Evolutionary conservation across 768 basidiomycete genomes (phyloP).

Genomic region (Candolleomyces aberdarensis): DNA sequence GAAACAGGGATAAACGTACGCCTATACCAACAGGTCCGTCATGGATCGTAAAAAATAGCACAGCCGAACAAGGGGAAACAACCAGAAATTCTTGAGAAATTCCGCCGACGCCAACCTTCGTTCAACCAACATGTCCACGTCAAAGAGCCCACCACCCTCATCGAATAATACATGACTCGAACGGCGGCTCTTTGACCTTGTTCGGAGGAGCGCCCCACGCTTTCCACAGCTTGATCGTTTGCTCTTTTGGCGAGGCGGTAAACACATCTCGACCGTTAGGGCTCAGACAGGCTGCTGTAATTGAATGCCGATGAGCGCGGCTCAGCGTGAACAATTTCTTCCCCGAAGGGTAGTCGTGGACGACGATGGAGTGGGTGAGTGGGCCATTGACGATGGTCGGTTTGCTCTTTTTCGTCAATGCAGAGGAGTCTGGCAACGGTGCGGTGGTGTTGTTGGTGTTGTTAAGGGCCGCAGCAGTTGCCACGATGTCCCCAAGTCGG

Average conservation of each 20-base stretch:
- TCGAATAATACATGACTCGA: constrained; percentile 45
- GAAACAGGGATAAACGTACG: too few relatives aligned
- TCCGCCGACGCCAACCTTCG: too few relatives aligned
- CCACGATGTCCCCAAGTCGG: background rate
- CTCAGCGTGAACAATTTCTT: constrained; percentile 49
- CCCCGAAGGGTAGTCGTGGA: constrained; percentile 73
- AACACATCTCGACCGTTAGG: constrained; percentile 63
- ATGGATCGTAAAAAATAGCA: too few relatives aligned
- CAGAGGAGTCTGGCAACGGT: constrained; percentile 26
- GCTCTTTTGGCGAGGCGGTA: constrained; percentile 60
- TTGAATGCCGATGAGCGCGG: constrained; percentile 49
- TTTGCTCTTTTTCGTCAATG: constrained; percentile 48
- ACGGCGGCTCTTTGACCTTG: constrained; percentile 35
- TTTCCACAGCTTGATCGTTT: constrained; percentile 73
- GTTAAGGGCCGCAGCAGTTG: too few relatives aligned
- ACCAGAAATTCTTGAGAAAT: too few relatives aligned
- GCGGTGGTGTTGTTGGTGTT: constrained; percentile 24
- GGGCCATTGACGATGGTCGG: constrained; percentile 35
- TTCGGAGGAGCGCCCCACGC: constrained; percentile 49
- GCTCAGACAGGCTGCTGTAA: constrained; percentile 61
- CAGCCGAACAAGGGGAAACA: background rate
- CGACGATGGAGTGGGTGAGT: constrained; percentile 65
- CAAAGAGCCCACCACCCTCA: constrained; percentile 22
- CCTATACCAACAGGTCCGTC: too few relatives aligned
- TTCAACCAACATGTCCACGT: too few relatives aligned